These are phyloP conservation scores for Moesziomyces sp. DNA, from an alignment of 1,284 basidiomycete genomes.

Conservation along the genomic window DNA sequence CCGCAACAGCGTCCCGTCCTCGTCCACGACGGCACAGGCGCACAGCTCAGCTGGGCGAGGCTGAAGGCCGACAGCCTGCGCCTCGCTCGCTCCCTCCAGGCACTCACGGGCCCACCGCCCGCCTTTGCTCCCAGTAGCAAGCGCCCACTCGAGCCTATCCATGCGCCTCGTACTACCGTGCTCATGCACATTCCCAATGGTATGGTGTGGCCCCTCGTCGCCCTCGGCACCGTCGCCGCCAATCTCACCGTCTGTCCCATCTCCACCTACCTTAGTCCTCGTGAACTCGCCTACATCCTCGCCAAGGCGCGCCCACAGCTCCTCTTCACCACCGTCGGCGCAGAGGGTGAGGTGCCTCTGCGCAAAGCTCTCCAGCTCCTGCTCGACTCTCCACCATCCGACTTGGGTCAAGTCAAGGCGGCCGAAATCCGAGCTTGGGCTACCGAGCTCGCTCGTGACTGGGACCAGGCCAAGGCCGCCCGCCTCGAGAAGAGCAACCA, in stretches of 20 bases:
- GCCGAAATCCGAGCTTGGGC: constrained; percentile 40
- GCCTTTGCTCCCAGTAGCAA: constrained; percentile 20
- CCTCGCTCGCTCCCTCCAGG: constrained; percentile 43
- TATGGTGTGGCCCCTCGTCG: constrained; percentile 64
- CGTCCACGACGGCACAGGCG: constrained; percentile 48
- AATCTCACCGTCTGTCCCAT: constrained; percentile 65
- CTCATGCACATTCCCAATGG: constrained; percentile 69
- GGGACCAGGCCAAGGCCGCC: constrained; percentile 40
- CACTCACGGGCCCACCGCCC: constrained; percentile 28
- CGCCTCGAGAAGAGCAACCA: constrained; percentile 39
- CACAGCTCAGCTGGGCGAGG: constrained; percentile 42
- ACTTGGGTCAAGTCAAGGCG: constrained; percentile 29
- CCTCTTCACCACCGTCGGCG: constrained; percentile 63
- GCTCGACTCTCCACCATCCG: constrained; percentile 39
- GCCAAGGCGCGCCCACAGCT: constrained; percentile 64
- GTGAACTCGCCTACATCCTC: constrained; percentile 68
- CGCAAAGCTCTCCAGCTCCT: constrained; percentile 49
- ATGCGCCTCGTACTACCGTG: constrained; percentile 59
- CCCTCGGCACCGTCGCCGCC: constrained; percentile 62
- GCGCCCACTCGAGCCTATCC: constrained; percentile 37
- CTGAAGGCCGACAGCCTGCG: constrained; percentile 47
- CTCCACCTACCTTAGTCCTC: constrained; percentile 66
- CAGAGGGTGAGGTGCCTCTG: constrained; percentile 55
- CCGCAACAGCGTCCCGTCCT: constrained; percentile 45
- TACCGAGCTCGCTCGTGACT: constrained; percentile 39